These are phyloP conservation scores for Gossypium anomalum DNA, from an alignment of 345 rosid species.

Conservation along the genomic window DNA sequence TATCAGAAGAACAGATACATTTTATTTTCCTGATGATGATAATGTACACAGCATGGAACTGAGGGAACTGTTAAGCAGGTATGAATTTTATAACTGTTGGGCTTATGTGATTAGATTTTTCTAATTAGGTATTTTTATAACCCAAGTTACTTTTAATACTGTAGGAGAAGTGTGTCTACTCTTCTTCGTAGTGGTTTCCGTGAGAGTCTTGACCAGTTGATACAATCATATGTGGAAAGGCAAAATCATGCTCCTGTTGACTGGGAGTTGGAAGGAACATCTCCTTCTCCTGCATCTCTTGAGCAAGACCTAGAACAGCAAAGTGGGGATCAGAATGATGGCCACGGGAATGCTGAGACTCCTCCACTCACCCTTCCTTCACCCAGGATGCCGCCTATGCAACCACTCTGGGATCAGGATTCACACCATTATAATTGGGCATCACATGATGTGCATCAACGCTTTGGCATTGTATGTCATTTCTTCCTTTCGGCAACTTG, in stretches of 20 bases:
- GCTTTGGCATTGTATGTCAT: constrained; percentile 62
- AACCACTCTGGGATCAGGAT: constrained; percentile 65
- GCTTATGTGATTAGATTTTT: constrained; percentile 4
- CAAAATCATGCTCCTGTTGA: constrained; percentile 60
- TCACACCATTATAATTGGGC: constrained; percentile 56
- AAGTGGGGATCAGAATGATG: constrained; percentile 43
- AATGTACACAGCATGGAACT: constrained; percentile 61
- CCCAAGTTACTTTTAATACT: constrained; percentile 17
- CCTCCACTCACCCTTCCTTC: constrained; percentile 48
- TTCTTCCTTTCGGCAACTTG: constrained; percentile 10
- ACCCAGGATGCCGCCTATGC: constrained; percentile 45
- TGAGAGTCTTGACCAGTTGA: constrained; percentile 76
- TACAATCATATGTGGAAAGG: constrained; percentile 87
- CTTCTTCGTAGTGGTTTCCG: constrained; percentile 90
- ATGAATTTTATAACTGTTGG: constrained; percentile 12
- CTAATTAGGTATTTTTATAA: constrained; percentile 12
- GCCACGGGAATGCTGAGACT: constrained; percentile 41
- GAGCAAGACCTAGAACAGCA: constrained; percentile 61
- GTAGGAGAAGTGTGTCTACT: constrained; percentile 91
- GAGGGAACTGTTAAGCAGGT: constrained; percentile 91
- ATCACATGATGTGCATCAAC: constrained; percentile 57
- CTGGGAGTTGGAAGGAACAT: constrained; percentile 67
- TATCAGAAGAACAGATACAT: constrained; percentile 42
- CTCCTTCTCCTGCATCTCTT: constrained; percentile 38
- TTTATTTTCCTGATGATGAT: constrained; percentile 59